These are phyloP conservation scores for Tetraselmis chui DNA, from an alignment of 139 green algal species.

Conservation along the genomic window DNA sequence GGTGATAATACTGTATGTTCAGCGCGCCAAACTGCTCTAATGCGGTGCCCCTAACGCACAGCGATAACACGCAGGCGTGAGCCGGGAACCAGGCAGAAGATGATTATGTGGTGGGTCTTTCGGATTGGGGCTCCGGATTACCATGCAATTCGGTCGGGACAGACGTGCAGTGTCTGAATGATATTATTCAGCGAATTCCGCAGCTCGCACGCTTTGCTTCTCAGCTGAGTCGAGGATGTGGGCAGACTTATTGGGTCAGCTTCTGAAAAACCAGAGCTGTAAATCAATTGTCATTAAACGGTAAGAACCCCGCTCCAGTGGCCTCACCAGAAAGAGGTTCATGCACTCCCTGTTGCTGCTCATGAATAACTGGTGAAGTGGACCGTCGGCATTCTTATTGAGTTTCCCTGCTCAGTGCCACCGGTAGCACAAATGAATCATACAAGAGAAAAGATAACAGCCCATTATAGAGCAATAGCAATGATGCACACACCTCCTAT, in stretches of 20 bases:
- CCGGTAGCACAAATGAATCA: too few relatives aligned
- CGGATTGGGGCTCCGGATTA: too few relatives aligned
- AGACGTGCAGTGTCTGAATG: background rate
- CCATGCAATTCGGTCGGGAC: background rate
- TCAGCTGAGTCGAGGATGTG: background rate
- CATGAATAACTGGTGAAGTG: background rate
- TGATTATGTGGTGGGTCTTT: too few relatives aligned
- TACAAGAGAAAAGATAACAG: too few relatives aligned
- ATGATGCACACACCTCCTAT: too few relatives aligned
- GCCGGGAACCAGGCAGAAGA: too few relatives aligned
- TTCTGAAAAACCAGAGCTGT: too few relatives aligned
- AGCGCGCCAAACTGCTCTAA: background rate
- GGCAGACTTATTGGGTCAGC: background rate
- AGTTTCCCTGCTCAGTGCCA: too few relatives aligned
- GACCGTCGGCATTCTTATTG: background rate
- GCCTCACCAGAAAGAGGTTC: background rate
- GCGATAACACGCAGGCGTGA: too few relatives aligned
- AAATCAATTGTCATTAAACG: too few relatives aligned
- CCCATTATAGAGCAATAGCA: too few relatives aligned
- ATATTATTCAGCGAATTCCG: background rate
- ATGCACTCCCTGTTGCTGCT: background rate
- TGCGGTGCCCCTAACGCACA: background rate
- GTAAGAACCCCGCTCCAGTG: background rate
- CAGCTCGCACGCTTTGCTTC: background rate
- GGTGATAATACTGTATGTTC: background rate